A percentile compares a stretch with the other conserved stretches of the same genome.
These are phyloP conservation scores for Cryptosporidium canis DNA, from an alignment of 169 alveolate genomes.

Conservation along the genomic window DNA sequence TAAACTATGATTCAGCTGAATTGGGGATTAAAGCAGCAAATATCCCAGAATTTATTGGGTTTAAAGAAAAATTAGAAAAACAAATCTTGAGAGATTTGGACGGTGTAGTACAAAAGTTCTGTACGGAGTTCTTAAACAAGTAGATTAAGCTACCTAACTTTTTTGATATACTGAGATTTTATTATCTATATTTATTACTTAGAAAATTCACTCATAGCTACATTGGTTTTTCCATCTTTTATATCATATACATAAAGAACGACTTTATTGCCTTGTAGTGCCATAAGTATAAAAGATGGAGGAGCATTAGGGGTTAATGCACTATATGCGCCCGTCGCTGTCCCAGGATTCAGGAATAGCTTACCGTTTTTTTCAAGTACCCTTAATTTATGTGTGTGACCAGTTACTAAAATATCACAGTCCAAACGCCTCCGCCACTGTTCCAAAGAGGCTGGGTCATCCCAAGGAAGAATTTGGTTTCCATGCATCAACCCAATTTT, in stretches of 20 bases:
- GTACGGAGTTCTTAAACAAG: conserved; percentile 33
- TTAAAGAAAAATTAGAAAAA: conserved; percentile 16
- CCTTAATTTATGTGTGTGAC: conserved; percentile 89
- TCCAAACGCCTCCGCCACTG: conserved; percentile 87
- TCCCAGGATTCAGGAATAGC: conserved; percentile 92
- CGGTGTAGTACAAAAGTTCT: conserved; percentile 13
- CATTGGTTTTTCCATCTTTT: conserved; percentile 81
- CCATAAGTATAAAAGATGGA: conserved; percentile 83
- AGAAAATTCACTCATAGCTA: conserved; percentile 80
- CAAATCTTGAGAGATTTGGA: conserved; percentile 11
- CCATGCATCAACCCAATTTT: conserved; percentile 94
- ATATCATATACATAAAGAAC: conserved; percentile 81
- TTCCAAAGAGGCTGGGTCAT: conserved; percentile 88
- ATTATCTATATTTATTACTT: conserved; percentile 23
- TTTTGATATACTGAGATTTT: not conserved
- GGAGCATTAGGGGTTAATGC: conserved; percentile 74
- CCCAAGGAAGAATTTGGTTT: conserved; percentile 94
- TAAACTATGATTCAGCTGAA: conserved; percentile 36
- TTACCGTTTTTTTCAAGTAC: conserved; percentile 86
- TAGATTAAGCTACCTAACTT: not conserved
- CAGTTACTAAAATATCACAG: conserved; percentile 90
- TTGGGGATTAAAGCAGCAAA: not conserved
- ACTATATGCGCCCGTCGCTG: conserved; percentile 91
- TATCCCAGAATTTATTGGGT: conserved; percentile 7
- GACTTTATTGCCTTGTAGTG: conserved; percentile 81